Evolutionary conservation across 305 asterid genomes (phyloP).

Genomic region (Fraxinus nigra): DNA sequence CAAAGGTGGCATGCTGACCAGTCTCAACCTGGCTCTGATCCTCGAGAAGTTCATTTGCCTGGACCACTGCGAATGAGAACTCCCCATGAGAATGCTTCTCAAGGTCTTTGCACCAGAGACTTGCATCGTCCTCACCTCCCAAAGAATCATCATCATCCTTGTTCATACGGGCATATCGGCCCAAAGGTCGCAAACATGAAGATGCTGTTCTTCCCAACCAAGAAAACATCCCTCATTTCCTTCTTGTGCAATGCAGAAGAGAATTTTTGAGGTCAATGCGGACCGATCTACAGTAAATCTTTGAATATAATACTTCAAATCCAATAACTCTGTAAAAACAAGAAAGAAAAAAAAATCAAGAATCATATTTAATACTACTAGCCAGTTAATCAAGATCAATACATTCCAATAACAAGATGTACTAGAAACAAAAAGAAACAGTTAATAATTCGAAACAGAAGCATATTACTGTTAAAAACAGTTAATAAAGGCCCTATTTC

Average conservation of each 20-base stretch:
- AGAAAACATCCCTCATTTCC: slow-evolving; percentile 84
- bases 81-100: slow-evolving; percentile 72
- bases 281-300: slow-evolving; percentile 24
- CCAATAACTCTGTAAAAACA: not conserved
- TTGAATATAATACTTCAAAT: slow-evolving; percentile 9
- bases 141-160: slow-evolving; percentile 46
- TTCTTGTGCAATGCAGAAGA: slow-evolving; percentile 28
- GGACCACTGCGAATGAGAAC: slow-evolving; percentile 67
- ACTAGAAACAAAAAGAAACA: not conserved
- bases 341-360: not conserved
- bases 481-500: not conserved
- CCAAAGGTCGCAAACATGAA: slow-evolving; percentile 57
- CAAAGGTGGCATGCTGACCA: slow-evolving; percentile 54
- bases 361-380: not conserved
- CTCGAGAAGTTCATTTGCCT: slow-evolving; percentile 65
- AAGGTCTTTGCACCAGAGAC: slow-evolving; percentile 67
- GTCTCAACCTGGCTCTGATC: slow-evolving; percentile 79
- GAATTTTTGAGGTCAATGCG: slow-evolving; percentile 31
- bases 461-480: not conserved
- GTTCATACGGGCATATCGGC: slow-evolving; percentile 67
- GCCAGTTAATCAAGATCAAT: slow-evolving; percentile 10
- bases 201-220: slow-evolving; percentile 58
- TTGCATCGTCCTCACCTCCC: slow-evolving; percentile 47
- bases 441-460: not conserved
- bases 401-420: slow-evolving; percentile 6